Evolutionary conservation across 192 early-diverging fungal genomes (phyloP), one percentile per base, ranked within the genome.

Genomic region (Coemansia sp.): DNA sequence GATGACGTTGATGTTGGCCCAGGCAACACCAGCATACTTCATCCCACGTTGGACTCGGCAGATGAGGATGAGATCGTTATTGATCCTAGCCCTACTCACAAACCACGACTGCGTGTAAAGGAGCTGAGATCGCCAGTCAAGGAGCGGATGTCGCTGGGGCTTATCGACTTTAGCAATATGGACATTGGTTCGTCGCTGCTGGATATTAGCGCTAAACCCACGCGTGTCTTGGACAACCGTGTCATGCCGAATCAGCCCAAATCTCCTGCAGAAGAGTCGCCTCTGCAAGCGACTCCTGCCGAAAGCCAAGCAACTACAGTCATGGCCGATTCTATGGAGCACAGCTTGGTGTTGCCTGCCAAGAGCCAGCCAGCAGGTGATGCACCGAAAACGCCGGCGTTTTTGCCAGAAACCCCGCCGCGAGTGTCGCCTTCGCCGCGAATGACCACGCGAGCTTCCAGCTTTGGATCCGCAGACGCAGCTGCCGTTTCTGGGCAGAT

Each of bases 121-220:
- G 62, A 55, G 9, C 58, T 76, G n/a, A 55, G 51, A 9, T 54
- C 62, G 7, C 62, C 72, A 5, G 58, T 41, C 2, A 56, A 59
- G 17, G 41, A 63, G 11, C 73, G 73, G 30, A 64, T 60, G 57
- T 78, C 75, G 4, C 60, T 78, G 15, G 75, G 75, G 14, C 54
- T 78, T n/a, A 67, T 78, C 15, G 75, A 78, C 53, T 78, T 78
- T 64, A 64, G 26, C 45, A 53, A 64, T 17, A 63, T 78, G 50
- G 73, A 76, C 31, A 64, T 66, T 21, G 63, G 58, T n/a, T 20
- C 32, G 2, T 69, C 58, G 15, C 62, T 69, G 40, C n/a, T 62
- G 9, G 63, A 69, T 32, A 51, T 59, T 3, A 51, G 17, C 62
- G 58, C 2, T 50, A 15, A 38, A 18, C 57, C 45, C 18, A 28